A percentile compares a stretch with the other conserved stretches of the same genome.
Conservation (phyloP, 78 protist genomes). For the Trichosphaerium sp. region DNA sequence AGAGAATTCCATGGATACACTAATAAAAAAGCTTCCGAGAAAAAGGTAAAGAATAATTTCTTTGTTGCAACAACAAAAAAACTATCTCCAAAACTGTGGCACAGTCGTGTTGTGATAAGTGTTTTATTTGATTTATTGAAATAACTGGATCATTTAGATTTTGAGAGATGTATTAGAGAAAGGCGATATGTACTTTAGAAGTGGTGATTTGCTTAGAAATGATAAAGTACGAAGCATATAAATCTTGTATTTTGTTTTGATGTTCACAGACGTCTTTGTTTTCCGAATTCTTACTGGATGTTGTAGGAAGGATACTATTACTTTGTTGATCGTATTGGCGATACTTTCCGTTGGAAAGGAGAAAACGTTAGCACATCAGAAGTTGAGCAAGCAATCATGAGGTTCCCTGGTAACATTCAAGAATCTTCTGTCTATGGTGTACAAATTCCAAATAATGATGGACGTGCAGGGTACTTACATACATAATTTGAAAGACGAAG, state of each 20-base stretch:
- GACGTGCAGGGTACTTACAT: not conserved
- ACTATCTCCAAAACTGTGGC: too few relatives aligned
- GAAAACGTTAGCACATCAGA: constrained; percentile 55
- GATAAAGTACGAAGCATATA: not conserved
- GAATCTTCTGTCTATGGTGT: not conserved
- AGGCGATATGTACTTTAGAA: constrained; percentile 22
- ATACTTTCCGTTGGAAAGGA: constrained; percentile 52
- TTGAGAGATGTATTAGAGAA: not conserved
- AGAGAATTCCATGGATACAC: constrained; percentile 36
- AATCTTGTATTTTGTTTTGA: not conserved
- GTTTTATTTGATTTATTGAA: too few relatives aligned
- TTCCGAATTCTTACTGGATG: too few relatives aligned
- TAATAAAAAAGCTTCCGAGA: constrained; percentile 4
- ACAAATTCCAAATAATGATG: not conserved
- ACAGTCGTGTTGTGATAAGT: too few relatives aligned
- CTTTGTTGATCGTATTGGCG: constrained; percentile 48
- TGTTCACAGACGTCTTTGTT: too few relatives aligned
- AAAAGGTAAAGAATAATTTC: not conserved
- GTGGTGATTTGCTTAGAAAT: not conserved
- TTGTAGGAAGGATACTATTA: constrained; percentile 18
- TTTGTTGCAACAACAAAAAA: not conserved
- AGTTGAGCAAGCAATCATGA: constrained; percentile 6
- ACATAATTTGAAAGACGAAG: not conserved
- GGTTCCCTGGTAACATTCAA: not conserved
- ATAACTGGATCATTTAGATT: too few relatives aligned